Percentiles rank a stretch among this genome's conserved stretches.
phyloP scores from a whole-genome alignment of 2,329 filamentous ascomycete genomes.

The Beauveria sp. region DNA sequence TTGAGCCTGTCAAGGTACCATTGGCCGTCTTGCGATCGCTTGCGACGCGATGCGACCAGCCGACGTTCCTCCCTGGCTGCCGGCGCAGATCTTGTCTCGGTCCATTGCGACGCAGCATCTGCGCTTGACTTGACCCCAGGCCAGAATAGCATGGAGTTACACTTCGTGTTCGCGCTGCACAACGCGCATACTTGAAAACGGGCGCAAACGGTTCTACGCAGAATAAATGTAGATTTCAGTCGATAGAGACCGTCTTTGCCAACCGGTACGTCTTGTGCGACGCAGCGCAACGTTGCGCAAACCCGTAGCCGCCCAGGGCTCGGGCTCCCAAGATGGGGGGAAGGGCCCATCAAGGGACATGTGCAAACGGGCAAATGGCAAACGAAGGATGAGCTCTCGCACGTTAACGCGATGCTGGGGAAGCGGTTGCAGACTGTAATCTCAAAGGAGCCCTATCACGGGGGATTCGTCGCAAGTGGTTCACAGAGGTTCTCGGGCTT shows the following conservation, averaged over 20 bases:
- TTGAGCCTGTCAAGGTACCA: background rate
- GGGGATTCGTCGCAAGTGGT: background rate
- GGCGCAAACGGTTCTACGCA: background rate
- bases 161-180: background rate
- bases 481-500: background rate
- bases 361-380: background rate
- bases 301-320: background rate
- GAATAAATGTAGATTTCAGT: background rate
- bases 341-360: background rate
- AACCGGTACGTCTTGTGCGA: background rate
- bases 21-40: background rate
- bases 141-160: too few species aligned
- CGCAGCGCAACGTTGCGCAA: constrained; percentile 4
- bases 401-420: background rate
- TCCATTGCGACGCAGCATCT: background rate
- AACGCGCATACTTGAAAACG: background rate
- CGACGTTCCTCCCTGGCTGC: background rate
- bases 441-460: background rate
- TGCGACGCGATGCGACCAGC: constrained; percentile 3
- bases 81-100: constrained; percentile 1
- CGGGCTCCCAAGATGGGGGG: background rate
- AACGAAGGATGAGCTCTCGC: background rate
- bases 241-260: background rate
- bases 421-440: background rate
- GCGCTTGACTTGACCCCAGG: background rate